Evolutionary conservation across 1,284 basidiomycete genomes (phyloP).

Genomic region (Ceratobasidium papillatum): DNA sequence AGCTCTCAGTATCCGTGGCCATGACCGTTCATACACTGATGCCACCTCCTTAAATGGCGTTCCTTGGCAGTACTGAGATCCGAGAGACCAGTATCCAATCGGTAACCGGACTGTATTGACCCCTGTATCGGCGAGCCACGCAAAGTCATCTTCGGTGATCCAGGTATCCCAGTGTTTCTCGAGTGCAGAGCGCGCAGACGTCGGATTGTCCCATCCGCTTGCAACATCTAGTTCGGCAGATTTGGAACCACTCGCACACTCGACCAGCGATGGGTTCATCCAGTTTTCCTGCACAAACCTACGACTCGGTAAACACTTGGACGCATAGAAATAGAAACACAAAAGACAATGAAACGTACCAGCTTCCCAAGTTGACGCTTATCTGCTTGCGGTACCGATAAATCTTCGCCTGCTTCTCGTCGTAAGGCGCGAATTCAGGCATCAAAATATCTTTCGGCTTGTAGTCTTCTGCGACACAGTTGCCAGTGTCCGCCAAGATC

Average conservation of each 20-base stretch:
- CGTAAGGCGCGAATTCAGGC: slow-evolving; percentile 30
- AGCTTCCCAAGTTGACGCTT: slow-evolving; percentile 70
- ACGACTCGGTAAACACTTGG: slow-evolving; percentile 4
- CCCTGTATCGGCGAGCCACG: slow-evolving; percentile 50
- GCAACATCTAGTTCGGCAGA: slow-evolving; percentile 59
- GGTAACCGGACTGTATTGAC: slow-evolving; percentile 59
- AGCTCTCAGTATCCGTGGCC: slow-evolving; percentile 41
- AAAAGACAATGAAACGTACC: slow-evolving; percentile 52
- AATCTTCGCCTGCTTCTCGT: slow-evolving; percentile 35
- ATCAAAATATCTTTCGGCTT: background rate
- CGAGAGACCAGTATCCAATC: slow-evolving; percentile 71
- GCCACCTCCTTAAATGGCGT: slow-evolving; percentile 41
- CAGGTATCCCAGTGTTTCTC: slow-evolving; percentile 85
- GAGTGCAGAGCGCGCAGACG: slow-evolving; percentile 63
- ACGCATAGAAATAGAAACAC: background rate
- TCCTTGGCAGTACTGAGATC: slow-evolving; percentile 50
- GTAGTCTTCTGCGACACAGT: background rate
- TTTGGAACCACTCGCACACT: slow-evolving; percentile 65
- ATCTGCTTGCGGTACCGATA: slow-evolving; percentile 43
- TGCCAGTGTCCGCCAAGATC: background rate
- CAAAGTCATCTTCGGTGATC: slow-evolving; percentile 71
- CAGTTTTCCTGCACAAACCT: slow-evolving; percentile 83
- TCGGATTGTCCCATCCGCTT: slow-evolving; percentile 52
- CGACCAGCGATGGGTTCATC: slow-evolving; percentile 78
- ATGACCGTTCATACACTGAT: slow-evolving; percentile 39